A percentile compares a stretch with the other conserved stretches of the same genome.
These are phyloP conservation scores for Wickerhamomyces pijperi DNA, from an alignment of 805 yeast genomes.

Conservation along the genomic window DNA sequence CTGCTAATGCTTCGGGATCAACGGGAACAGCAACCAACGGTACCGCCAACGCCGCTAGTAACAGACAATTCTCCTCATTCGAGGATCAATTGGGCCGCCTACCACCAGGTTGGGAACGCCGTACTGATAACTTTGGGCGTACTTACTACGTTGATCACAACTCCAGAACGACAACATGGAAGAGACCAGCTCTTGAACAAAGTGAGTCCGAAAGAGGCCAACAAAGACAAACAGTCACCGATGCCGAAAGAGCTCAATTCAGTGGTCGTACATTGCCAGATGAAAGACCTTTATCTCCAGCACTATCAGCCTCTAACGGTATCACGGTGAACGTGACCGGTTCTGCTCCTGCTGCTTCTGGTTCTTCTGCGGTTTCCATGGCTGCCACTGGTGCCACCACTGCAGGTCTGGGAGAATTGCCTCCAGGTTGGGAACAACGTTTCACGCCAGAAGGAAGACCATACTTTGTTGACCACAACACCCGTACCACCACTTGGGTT, in stretches of 20 bases:
- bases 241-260: conserved; percentile 84
- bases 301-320: conserved; percentile 15
- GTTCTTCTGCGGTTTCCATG: conserved; percentile 54
- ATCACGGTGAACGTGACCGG: conserved; percentile 39
- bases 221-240: conserved; percentile 59
- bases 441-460: conserved; percentile 97
- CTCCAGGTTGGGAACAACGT: conserved; percentile 98
- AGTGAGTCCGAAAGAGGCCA: conserved; percentile 53
- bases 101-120: conserved; percentile 98
- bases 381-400: conserved; percentile 77
- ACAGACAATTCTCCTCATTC: conserved; percentile 80
- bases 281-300: conserved; percentile 24
- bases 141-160: conserved; percentile 97
- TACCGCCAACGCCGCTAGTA: conserved; percentile 8
- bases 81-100: conserved; percentile 95
- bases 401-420: conserved; percentile 92
- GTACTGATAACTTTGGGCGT: conserved; percentile 95
- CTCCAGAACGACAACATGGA: conserved; percentile 98
- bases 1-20: conserved; percentile 15
- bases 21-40: conserved; percentile 1
- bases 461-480: conserved; percentile 96
- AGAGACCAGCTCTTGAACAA: conserved; percentile 80
- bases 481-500: conserved; percentile 99
- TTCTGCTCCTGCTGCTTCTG: conserved; percentile 31
- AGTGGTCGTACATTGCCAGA: conserved; percentile 86